Percentiles rank a stretch among this genome's conserved stretches.
These are phyloP conservation scores for Gossypium herbaceum DNA, from an alignment of 345 rosid genomes.

Conservation along the genomic window DNA sequence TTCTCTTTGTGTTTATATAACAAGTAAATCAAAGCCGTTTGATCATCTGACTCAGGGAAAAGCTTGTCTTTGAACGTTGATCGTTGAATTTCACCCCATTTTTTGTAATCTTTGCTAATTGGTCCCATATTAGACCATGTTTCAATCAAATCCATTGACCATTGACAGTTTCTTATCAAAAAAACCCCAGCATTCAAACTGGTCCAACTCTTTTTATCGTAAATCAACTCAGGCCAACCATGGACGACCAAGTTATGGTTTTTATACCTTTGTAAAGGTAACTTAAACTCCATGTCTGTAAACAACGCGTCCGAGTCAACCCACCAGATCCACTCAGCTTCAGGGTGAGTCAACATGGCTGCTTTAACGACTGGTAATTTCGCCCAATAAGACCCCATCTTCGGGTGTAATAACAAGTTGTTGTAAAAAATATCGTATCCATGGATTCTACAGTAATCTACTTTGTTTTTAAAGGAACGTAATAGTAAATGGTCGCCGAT, in stretches of 20 bases:
- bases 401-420: conserved; percentile 65
- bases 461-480: conserved; percentile 84
- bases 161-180: conserved; percentile 82
- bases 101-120: conserved; percentile 39
- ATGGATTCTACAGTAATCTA: conserved; percentile 84
- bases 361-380: conserved; percentile 70
- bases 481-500: conserved; percentile 77
- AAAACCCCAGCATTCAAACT: conserved; percentile 84
- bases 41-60: conserved; percentile 87
- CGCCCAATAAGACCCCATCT: conserved; percentile 80
- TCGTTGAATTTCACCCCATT: conserved; percentile 74
- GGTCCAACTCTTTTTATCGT: conserved; percentile 72
- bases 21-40: conserved; percentile 68
- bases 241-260: conserved; percentile 77
- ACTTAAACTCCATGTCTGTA: conserved; percentile 86
- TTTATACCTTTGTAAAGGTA: conserved; percentile 60
- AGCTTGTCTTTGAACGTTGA: conserved; percentile 74
- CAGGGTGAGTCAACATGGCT: conserved; percentile 93
- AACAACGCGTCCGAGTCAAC: conserved; percentile 89
- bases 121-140: conserved; percentile 86
- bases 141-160: conserved; percentile 91
- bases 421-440: conserved; percentile 80
- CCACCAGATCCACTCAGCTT: conserved; percentile 99
- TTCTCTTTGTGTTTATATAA: conserved; percentile 42
- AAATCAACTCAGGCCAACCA: conserved; percentile 71